phyloP scores from a whole-genome alignment of 2,329 filamentous ascomycete species.

The Stachybotrys echinatus region DNA sequence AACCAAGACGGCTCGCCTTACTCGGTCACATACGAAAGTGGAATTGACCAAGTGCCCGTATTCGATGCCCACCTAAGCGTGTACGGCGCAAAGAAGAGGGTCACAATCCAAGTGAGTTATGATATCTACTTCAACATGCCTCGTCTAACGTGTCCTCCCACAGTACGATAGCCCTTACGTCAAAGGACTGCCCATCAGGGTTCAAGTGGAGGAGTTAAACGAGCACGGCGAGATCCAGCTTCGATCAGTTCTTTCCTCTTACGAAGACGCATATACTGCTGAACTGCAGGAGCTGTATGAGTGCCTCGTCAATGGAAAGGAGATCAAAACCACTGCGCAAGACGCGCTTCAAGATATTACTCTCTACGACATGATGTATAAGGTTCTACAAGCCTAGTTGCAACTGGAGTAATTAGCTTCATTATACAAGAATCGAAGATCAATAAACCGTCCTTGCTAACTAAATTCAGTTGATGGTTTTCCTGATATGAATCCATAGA shows the following conservation, averaged over 20 bases:
- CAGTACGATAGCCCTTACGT: constrained; percentile 45
- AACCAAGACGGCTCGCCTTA: constrained; percentile 1
- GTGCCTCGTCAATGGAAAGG: constrained; percentile 11
- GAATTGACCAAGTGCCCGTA: constrained; percentile 40
- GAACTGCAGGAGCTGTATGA: constrained; percentile 16
- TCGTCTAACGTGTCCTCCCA: not conserved
- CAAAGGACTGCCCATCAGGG: constrained; percentile 37
- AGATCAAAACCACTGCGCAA: constrained; percentile 15
- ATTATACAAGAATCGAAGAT: not conserved
- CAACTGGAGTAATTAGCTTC: not conserved
- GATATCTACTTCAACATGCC: not conserved
- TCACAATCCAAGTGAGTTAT: constrained; percentile 25
- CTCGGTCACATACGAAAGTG: constrained; percentile 38
- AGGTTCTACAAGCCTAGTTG: not conserved
- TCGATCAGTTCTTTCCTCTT: constrained; percentile 18
- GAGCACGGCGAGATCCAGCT: constrained; percentile 28
- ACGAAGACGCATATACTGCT: constrained; percentile 20
- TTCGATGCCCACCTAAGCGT: constrained; percentile 40
- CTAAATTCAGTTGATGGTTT: not conserved
- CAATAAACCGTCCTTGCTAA: not conserved
- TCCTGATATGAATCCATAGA: too few species aligned
- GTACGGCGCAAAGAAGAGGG: constrained; percentile 40
- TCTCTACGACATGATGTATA: constrained; percentile 15
- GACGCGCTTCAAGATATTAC: constrained; percentile 18
- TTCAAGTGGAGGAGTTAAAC: constrained; percentile 24